Evolutionary conservation across 2,329 filamentous ascomycete genomes (phyloP).

Genomic region (Acephala macrosclerotiorum): DNA sequence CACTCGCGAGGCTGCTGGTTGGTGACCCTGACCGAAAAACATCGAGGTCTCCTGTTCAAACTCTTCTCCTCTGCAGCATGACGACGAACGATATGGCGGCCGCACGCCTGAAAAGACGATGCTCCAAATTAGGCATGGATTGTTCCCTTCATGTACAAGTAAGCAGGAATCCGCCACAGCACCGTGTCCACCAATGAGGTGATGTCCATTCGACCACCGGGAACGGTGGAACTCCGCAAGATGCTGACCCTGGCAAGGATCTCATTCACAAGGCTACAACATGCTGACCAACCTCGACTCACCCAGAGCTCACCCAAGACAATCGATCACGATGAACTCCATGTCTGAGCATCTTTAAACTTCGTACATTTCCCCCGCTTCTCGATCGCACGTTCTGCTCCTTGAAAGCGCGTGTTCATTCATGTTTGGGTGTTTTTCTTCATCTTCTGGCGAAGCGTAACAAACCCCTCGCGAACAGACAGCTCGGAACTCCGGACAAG

Average conservation of each 20-base stretch:
- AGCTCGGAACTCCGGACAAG: neutral
- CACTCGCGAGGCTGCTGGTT: neutral
- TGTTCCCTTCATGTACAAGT: neutral
- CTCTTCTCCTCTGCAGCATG: neutral
- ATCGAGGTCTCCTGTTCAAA: neutral
- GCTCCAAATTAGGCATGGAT: too few relatives aligned
- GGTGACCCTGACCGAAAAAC: neutral
- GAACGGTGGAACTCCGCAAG: neutral
- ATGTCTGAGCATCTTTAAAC: neutral
- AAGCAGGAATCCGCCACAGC: neutral
- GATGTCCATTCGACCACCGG: neutral
- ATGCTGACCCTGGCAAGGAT: neutral
- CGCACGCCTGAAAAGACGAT: too few relatives aligned
- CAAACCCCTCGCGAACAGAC: neutral
- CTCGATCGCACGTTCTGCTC: neutral
- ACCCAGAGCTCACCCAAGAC: too few relatives aligned
- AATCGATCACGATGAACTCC: neutral
- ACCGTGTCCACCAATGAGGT: neutral
- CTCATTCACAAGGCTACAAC: constrained; percentile 10
- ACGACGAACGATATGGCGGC: neutral
- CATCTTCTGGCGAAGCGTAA: neutral
- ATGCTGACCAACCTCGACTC: constrained; percentile 13
- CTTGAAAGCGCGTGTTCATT: too few relatives aligned
- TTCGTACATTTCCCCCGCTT: neutral
- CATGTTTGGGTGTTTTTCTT: too few relatives aligned